phyloP scores from a whole-genome alignment of 2,329 filamentous ascomycete species.

The Scopulariopsis brevicaulis region DNA sequence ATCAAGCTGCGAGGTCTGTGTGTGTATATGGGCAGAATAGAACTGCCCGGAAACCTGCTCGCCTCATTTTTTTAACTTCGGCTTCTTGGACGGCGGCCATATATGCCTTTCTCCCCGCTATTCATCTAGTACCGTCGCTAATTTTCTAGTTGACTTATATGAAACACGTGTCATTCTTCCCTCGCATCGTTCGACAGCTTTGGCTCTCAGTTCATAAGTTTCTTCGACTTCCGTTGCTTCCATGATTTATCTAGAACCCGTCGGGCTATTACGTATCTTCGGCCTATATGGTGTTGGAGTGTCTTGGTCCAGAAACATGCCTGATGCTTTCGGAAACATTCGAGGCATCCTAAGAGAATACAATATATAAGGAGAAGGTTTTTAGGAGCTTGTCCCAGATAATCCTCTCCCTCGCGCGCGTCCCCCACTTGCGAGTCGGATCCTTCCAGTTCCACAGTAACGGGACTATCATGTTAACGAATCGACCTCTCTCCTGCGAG shows the following conservation, averaged over 20 bases:
- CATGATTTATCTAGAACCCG: no score
- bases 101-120: background rate
- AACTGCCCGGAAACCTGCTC: constrained; percentile 14
- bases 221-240: no score
- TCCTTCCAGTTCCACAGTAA: constrained; percentile 14
- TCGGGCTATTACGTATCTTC: no score
- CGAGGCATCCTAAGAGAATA: constrained; percentile 13
- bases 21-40: constrained; percentile 15
- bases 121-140: constrained; percentile 9
- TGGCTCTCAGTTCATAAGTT: no score
- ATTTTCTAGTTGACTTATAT: constrained; percentile 14
- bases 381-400: constrained; percentile 16
- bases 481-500: constrained; percentile 16
- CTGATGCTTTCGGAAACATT: no score
- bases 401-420: constrained; percentile 17
- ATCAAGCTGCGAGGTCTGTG: constrained; percentile 15
- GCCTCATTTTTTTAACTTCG: constrained; percentile 13
- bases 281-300: no score
- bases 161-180: no score
- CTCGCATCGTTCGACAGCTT: no score
- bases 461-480: constrained; percentile 18
- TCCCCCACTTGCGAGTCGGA: constrained; percentile 16
- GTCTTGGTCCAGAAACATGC: no score
- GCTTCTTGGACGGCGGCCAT: constrained; percentile 6
- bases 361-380: constrained; percentile 13